Percentiles rank a stretch among this genome's conserved stretches.
Conservation (phyloP, 2,329 filamentous ascomycete genomes). For the Trematosphaeria pertusa region DNA sequence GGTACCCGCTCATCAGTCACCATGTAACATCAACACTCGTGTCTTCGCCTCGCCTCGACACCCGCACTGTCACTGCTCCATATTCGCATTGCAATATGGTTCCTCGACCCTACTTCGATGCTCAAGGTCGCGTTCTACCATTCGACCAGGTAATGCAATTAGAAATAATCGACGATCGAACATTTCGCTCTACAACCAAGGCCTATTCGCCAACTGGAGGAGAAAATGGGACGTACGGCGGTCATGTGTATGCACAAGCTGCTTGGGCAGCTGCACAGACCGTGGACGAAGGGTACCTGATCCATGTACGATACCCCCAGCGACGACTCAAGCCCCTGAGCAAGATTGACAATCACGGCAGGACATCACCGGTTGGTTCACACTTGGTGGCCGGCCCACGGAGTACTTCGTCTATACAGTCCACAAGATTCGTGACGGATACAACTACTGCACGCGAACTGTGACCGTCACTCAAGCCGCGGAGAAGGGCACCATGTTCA, state of each 20-base stretch:
- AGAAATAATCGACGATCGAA: slow-evolving; percentile 49
- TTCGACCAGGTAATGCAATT: slow-evolving; percentile 52
- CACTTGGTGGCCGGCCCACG: slow-evolving; percentile 54
- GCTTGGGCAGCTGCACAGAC: slow-evolving; percentile 64
- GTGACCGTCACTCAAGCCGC: slow-evolving; percentile 60
- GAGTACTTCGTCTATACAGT: slow-evolving; percentile 61
- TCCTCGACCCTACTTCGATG: slow-evolving; percentile 34
- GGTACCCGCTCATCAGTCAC: too few relatives aligned
- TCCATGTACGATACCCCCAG: slow-evolving; percentile 54
- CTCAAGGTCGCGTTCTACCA: slow-evolving; percentile 35
- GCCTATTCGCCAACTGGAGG: slow-evolving; percentile 53
- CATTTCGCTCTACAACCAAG: slow-evolving; percentile 49
- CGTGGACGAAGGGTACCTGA: slow-evolving; percentile 56
- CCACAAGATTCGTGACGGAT: slow-evolving; percentile 58
- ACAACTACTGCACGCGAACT: slow-evolving; percentile 59
- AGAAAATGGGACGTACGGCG: slow-evolving; percentile 58
- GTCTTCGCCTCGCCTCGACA: too few relatives aligned
- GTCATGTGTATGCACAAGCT: slow-evolving; percentile 65
- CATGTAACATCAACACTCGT: too few relatives aligned
- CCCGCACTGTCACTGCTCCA: too few relatives aligned
- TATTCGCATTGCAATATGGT: slow-evolving; percentile 33
- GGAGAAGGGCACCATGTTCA: slow-evolving; percentile 58
- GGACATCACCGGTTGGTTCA: slow-evolving; percentile 62
- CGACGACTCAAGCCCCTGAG: too few relatives aligned
- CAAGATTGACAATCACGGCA: too few relatives aligned